These are phyloP conservation scores for Termitomyces bulborhizus DNA, from an alignment of 768 basidiomycete species.

Conservation along the genomic window DNA sequence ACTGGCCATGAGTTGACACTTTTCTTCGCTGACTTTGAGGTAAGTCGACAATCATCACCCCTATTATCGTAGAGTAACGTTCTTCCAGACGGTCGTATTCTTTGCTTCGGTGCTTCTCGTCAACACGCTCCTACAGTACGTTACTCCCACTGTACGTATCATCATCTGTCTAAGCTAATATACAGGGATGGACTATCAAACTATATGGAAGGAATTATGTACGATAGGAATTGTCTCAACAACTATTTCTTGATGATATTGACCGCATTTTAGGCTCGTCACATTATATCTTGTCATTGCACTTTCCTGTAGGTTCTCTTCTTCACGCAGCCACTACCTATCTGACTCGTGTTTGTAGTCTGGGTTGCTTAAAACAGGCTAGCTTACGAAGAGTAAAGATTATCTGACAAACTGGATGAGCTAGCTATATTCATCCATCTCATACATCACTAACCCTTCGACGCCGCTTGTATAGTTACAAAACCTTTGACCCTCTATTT, in stretches of 20 bases:
- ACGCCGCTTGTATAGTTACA: background rate
- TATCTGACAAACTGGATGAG: too few relatives aligned
- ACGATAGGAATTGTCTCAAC: slow-evolving; percentile 1
- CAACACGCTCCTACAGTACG: slow-evolving; percentile 72
- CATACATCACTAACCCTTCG: background rate
- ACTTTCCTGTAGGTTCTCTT: slow-evolving; percentile 56
- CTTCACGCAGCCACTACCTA: background rate
- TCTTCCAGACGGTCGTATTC: slow-evolving; percentile 62
- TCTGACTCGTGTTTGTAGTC: slow-evolving; percentile 14
- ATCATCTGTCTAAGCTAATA: background rate
- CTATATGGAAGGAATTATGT: slow-evolving; percentile 90
- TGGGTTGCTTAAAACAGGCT: slow-evolving; percentile 23
- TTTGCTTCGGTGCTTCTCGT: slow-evolving; percentile 88
- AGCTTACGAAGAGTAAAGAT: too few relatives aligned
- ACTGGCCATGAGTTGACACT: slow-evolving; percentile 68
- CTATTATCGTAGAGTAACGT: background rate
- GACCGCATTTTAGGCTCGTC: slow-evolving; percentile 32
- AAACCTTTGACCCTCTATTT: background rate
- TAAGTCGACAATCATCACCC: slow-evolving; percentile 17
- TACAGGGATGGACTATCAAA: slow-evolving; percentile 77
- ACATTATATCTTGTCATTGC: slow-evolving; percentile 78
- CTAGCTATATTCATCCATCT: background rate
- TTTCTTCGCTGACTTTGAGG: slow-evolving; percentile 86
- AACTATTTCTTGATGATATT: background rate
- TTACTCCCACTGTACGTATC: slow-evolving; percentile 10